Base-by-base conservation (phyloP, 352 stramenopile genomes). In the Vaucheria bursata region DNA sequence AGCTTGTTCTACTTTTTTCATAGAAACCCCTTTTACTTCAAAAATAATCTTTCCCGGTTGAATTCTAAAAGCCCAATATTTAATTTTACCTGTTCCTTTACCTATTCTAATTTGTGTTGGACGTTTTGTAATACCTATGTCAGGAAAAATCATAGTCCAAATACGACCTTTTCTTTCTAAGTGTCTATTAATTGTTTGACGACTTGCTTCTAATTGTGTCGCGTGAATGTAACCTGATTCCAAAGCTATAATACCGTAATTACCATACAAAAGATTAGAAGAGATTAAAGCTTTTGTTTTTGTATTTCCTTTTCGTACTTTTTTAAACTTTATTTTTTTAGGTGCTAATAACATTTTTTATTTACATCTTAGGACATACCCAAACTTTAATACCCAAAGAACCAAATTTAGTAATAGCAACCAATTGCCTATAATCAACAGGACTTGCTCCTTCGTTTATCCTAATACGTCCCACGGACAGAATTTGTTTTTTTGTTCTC, bases 121-220 rank as follows among this genome's bases (percentile, higher is more conserved):
- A 37, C 53, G 2, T 68, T 68, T 68, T 8, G 53, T 68, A 68
- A 68, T 7, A 2, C 53, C 53, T 37, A 68, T 31, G 37, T 68
- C 53, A 8, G 53, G 2, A 68, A 68, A 68, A 2, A 68, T 34
- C 7, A 7, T 68, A 8, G 8, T 68, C 53, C 53, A 68, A 7
- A 68, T 34, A 68, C 53, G 53, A 7, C 53, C 53, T 68, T 68
- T 31, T 37, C 53, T 31, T 68, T 68, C 31, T 37, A 68, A 34
- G 37, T 68, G 53, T 68, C 53, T 68, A 68, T 2, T 68, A 68
- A 68, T 68, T 8, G 53, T 68, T 68, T 68, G 53, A 68, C 53
- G 53, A 37, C 31, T 34, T 37, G 53, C 53, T 68, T 68, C 53
- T 68, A 68, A 68, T 68, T 68, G 53, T 68, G 53, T 37, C 2